phyloP scores from a whole-genome alignment of 208 protist species.

The Acanthamoeba sp. region DNA sequence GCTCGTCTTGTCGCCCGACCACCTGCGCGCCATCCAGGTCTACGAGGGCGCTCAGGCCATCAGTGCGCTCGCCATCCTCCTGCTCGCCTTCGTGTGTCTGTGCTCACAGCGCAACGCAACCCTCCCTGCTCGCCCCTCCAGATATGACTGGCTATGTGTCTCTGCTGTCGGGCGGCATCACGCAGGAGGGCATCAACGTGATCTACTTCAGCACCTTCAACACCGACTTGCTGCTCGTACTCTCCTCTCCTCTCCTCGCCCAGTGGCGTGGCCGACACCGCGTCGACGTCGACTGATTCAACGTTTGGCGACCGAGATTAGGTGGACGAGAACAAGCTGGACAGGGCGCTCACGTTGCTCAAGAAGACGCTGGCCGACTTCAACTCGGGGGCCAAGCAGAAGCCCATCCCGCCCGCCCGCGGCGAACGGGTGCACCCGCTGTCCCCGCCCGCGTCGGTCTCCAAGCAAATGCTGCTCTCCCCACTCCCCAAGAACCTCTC shows the following conservation, averaged over 20 bases:
- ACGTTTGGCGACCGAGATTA: conserved; percentile 53
- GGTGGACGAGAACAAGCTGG: conserved; percentile 48
- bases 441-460: background rate
- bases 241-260: background rate
- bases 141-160: conserved; percentile 73
- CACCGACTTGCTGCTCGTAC: conserved; percentile 65
- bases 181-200: conserved; percentile 64
- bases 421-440: background rate
- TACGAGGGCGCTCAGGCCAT: conserved; percentile 71
- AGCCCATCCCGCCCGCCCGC: background rate
- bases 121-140: background rate
- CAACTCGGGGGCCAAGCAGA: background rate
- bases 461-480: conserved; percentile 60
- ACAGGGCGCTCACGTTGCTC: conserved; percentile 6
- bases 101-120: background rate
- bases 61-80: too few relatives aligned
- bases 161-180: conserved; percentile 63
- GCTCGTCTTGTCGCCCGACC: conserved; percentile 14
- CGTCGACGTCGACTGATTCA: background rate
- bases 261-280: too few relatives aligned
- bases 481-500: conserved; percentile 55
- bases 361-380: conserved; percentile 55
- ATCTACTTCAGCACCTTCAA: conserved; percentile 75
- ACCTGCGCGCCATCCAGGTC: conserved; percentile 59
- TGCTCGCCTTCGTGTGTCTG: too few relatives aligned